Evolutionary conservation across 805 yeast species (phyloP).

Genomic region (Hanseniaspora clermontiae): DNA sequence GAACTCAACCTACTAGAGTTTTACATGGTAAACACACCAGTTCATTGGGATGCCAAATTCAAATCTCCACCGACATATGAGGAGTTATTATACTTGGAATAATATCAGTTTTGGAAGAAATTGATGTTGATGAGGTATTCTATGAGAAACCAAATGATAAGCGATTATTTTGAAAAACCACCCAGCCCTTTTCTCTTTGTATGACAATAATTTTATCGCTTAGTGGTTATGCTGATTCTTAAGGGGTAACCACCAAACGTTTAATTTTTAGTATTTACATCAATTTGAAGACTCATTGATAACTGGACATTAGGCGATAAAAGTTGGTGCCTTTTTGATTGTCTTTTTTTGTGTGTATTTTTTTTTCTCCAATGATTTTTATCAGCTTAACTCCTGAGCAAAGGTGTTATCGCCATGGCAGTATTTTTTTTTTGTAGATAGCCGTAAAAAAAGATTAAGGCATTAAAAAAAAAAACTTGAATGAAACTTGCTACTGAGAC

Average conservation of each 20-base stretch:
- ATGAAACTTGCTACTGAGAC: neutral
- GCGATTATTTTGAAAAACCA: neutral
- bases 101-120: neutral
- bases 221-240: neutral
- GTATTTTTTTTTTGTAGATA: neutral
- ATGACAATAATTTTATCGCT: neutral
- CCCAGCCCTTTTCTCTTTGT: no score
- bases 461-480: neutral
- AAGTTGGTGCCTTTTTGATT: neutral
- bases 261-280: neutral
- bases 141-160: no score
- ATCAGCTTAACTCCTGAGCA: neutral
- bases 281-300: neutral
- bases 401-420: neutral
- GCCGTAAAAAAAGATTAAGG: neutral
- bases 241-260: neutral
- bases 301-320: neutral
- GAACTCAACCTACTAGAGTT: slow-evolving; percentile 10
- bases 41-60: slow-evolving; percentile 23
- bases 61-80: slow-evolving; percentile 23
- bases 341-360: neutral
- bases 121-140: no score
- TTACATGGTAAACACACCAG: slow-evolving; percentile 16
- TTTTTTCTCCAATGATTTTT: neutral
- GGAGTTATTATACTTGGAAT: slow-evolving; percentile 16